Evolutionary conservation across 2,329 filamentous ascomycete species (phyloP).

Genomic region (Endothia cerciana): DNA sequence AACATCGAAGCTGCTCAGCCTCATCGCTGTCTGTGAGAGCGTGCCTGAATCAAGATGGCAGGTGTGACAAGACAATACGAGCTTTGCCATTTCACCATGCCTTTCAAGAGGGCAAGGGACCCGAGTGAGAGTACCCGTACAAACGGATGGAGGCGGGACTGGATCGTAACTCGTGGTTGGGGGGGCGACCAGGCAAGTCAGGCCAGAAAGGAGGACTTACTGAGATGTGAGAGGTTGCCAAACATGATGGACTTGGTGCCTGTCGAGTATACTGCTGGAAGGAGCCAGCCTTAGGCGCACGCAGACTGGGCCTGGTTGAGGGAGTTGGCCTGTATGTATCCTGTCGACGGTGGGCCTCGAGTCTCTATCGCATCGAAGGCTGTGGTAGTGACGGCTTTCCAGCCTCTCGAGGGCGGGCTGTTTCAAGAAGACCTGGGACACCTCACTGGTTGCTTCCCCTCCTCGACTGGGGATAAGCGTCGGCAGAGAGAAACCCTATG

Average conservation of each 20-base stretch:
- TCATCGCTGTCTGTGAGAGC: not conserved
- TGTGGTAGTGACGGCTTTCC: not conserved
- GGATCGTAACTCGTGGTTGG: not conserved
- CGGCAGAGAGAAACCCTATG: not conserved
- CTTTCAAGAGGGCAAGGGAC: no score
- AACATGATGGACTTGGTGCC: conserved; percentile 44
- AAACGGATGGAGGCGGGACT: not conserved
- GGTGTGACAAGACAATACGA: not conserved
- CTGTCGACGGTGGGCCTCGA: not conserved
- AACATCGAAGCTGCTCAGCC: not conserved
- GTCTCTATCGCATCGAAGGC: not conserved
- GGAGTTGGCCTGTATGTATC: not conserved
- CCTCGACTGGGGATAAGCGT: not conserved
- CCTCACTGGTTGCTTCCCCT: not conserved
- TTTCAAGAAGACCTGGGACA: not conserved
- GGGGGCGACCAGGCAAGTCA: conserved; percentile 5
- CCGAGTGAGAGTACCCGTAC: no score
- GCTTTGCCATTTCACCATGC: no score
- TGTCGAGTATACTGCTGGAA: not conserved
- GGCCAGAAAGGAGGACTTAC: conserved; percentile 39
- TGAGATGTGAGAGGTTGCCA: conserved; percentile 45
- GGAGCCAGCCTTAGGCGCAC: no score
- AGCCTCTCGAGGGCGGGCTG: not conserved
- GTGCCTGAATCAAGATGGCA: not conserved
- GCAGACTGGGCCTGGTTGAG: not conserved